phyloP scores from a whole-genome alignment of 2,329 filamentous ascomycete genomes.

The Sarocladium brachiariae region DNA sequence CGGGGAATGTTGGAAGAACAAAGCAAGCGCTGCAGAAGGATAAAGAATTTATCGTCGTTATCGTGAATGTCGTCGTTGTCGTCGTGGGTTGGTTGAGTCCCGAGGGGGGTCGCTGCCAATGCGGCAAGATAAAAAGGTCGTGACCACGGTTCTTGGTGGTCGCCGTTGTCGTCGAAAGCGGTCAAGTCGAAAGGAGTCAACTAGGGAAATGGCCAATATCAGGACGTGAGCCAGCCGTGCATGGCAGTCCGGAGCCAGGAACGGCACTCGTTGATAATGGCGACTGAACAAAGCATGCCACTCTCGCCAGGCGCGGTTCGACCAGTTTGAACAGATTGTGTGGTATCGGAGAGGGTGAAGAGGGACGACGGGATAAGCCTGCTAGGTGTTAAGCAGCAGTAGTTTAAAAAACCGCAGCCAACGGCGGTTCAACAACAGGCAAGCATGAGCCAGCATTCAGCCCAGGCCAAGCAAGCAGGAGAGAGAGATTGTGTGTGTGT shows the following conservation, averaged over 20 bases:
- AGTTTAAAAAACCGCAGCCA: conserved; percentile 9
- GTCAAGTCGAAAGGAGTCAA: conserved; percentile 2
- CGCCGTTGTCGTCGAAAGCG: background rate
- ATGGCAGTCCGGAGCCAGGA: conserved; percentile 3
- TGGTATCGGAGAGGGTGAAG: conserved; percentile 1
- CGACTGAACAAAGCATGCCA: conserved; percentile 4
- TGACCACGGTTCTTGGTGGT: background rate
- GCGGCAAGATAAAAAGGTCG: background rate
- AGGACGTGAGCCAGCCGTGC: conserved; percentile 1
- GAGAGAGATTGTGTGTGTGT: background rate
- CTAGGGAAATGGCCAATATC: background rate
- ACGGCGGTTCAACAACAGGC: background rate
- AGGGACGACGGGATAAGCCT: background rate
- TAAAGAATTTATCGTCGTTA: background rate
- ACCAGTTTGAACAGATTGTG: conserved; percentile 2
- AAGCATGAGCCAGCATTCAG: background rate
- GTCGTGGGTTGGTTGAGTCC: background rate
- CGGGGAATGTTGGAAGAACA: background rate
- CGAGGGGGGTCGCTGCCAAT: background rate
- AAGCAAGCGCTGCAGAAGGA: background rate
- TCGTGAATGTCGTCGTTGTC: background rate
- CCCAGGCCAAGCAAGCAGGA: background rate
- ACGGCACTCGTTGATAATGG: background rate
- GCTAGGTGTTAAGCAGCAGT: conserved; percentile 5
- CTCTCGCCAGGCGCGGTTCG: background rate